Evolutionary conservation across 345 rosid species (phyloP).

Genomic region (Pistacia vera): DNA sequence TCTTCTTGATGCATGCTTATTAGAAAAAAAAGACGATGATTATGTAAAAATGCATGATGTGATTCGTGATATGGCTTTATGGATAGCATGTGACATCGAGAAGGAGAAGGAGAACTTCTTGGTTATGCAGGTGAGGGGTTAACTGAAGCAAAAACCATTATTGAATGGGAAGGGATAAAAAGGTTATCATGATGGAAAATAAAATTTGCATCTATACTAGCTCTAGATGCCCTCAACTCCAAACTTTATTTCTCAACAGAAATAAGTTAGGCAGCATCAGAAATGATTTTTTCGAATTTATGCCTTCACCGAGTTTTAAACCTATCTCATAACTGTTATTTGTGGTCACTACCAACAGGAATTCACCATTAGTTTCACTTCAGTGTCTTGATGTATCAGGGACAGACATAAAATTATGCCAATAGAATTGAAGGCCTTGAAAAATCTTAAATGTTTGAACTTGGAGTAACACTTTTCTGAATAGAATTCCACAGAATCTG

Average conservation of each 20-base stretch:
- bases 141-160: not conserved
- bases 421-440: no score
- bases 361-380: not conserved
- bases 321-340: not conserved
- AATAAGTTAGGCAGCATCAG: not conserved
- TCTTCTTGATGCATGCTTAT: constrained; percentile 14
- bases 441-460: not conserved
- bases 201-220: not conserved
- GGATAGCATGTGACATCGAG: not conserved
- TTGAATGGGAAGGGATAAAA: not conserved
- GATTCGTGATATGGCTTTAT: constrained; percentile 12
- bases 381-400: not conserved
- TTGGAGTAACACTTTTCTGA: constrained; percentile 1
- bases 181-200: not conserved
- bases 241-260: constrained; percentile 10
- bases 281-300: not conserved
- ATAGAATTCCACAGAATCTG: not conserved
- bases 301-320: not conserved
- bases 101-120: constrained; percentile 1
- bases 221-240: not conserved
- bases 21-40: constrained; percentile 9
- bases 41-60: constrained; percentile 20
- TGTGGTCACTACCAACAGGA: not conserved
- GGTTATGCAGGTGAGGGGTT: constrained; percentile 7
- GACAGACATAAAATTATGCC: no score